Base-by-base conservation (phyloP, 176 grass and related monocot genomes). In the Musa beccarii region DNA sequence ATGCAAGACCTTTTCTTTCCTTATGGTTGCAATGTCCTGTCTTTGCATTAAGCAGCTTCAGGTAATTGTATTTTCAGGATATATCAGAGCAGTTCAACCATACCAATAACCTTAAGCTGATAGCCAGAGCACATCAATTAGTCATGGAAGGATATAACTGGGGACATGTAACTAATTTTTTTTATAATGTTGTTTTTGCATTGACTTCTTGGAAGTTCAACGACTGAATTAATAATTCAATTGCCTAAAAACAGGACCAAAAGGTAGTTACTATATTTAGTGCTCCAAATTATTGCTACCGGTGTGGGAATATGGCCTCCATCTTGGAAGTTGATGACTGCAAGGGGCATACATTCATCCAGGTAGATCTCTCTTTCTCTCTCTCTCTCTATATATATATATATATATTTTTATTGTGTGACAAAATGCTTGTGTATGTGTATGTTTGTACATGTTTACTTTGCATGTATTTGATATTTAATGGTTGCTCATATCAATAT, bases 241-340 rank as follows among this genome's bases (percentile, higher is more conserved):
- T 74, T 74, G 10, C 22, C 16, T 71, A 15, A 56, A 56, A 74
- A 57, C 22, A 74, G 72, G 72, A 74, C 11, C 53, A 56, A 57
- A 74, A 74, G 72, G 72, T 74, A 6, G 72, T 74, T 8, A 74
- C 72, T 12, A 74, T 74, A 56, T 74, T 74, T 29, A 74, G 72
- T 29, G 72, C 72, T 16, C 72, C 72, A 59, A 74, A 74, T 57
- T 74, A 74, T 74, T 74, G 72, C 25, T 74, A 74, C 26, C 53
- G 72, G 13, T 74, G 72, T 57, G 72, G 72, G 51, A 74, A 74
- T 28, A 74, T 74, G 72, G 72, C 72, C 23, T 74, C 72, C 12
- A 74, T 74, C 72, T 57, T 74, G 72, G 72, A 74, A 74, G 72
- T 74, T 59, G 72, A 74, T 74, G 72, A 74, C 22, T 68, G 66